Percentiles rank a stretch among this genome's conserved stretches.
Conservation (phyloP, 208 protist species). For the Tritrichomonas foetus region DNA sequence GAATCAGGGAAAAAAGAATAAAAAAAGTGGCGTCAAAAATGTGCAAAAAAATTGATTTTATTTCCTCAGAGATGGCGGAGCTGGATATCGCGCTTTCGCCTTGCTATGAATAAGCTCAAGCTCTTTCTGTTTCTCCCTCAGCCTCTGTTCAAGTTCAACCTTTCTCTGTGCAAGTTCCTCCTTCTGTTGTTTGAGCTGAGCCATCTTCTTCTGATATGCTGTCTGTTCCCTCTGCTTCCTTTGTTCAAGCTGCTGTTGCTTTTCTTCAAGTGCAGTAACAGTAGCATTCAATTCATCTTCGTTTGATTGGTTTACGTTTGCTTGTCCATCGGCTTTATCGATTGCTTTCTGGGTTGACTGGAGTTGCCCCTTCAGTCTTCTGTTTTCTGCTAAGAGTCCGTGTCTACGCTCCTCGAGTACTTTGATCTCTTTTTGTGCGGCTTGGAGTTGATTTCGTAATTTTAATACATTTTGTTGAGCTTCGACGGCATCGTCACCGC, state of each 20-base stretch:
- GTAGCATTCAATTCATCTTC: not conserved
- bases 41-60: too few relatives aligned
- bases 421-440: conserved; percentile 19
- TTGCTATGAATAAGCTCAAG: not conserved
- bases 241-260: not conserved
- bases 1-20: too few relatives aligned
- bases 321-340: not conserved
- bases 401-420: not conserved
- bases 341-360: not conserved
- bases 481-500: not conserved
- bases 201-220: not conserved
- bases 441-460: not conserved
- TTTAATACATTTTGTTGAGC: conserved; percentile 15
- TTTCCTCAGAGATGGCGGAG: too few relatives aligned
- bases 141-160: not conserved
- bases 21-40: too few relatives aligned
- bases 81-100: too few relatives aligned
- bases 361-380: not conserved
- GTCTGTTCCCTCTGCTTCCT: not conserved
- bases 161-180: not conserved
- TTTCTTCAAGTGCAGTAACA: not conserved
- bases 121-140: not conserved
- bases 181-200: not conserved
- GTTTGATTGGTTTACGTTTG: not conserved
- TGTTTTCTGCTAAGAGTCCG: not conserved